Conservation (phyloP, 495 filamentous ascomycete genomes). For the Aspergillus kassunensis region DNA sequence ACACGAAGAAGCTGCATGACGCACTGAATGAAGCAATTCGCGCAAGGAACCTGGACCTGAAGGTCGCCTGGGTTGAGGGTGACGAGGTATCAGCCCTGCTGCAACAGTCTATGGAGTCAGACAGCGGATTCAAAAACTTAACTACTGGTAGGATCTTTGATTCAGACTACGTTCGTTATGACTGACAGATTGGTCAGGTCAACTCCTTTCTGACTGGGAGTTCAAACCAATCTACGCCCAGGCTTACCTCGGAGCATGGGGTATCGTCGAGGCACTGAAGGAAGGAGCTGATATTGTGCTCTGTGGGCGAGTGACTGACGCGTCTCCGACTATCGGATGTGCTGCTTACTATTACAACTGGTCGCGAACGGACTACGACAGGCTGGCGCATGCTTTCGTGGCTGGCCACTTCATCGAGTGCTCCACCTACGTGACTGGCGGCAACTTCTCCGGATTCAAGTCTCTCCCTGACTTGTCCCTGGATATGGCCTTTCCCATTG, state of each 20-base stretch:
- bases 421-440: conserved; percentile 39
- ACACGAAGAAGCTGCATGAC: conserved; percentile 33
- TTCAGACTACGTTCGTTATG: not conserved
- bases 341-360: conserved; percentile 39
- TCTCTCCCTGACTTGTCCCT: conserved; percentile 4
- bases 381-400: conserved; percentile 35
- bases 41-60: conserved; percentile 26
- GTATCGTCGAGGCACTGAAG: conserved; percentile 35
- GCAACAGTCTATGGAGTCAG: not conserved
- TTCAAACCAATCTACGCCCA: conserved; percentile 41
- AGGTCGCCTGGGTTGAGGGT: conserved; percentile 17
- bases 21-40: conserved; percentile 28
- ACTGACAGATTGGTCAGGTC: conserved; percentile 25
- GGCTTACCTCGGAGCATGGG: conserved; percentile 36
- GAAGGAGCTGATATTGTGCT: conserved; percentile 46
- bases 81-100: conserved; percentile 6
- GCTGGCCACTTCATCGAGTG: conserved; percentile 44
- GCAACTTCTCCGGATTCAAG: conserved; percentile 47
- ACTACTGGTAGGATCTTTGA: not conserved
- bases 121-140: not conserved
- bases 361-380: conserved; percentile 23
- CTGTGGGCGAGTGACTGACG: conserved; percentile 41
- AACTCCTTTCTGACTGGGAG: conserved; percentile 32
- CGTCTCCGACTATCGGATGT: conserved; percentile 37
- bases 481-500: conserved; percentile 38